These are phyloP conservation scores for Camellia oleifera DNA, from an alignment of 179 eudicot genomes.

Conservation along the genomic window DNA sequence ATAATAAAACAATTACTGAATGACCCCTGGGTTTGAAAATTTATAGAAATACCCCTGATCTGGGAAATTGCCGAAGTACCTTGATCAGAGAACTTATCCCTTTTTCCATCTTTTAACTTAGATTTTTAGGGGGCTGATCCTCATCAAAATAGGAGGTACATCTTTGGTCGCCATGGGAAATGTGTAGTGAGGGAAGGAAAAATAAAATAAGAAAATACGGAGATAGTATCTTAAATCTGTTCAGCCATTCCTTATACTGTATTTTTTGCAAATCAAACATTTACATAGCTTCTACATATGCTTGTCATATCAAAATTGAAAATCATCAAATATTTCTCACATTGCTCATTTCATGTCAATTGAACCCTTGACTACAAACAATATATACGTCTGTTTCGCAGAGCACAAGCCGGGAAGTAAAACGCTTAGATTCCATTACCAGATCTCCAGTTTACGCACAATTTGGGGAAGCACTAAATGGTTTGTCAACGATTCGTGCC, in stretches of 20 bases:
- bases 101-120: neutral
- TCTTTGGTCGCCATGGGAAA: neutral
- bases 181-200: neutral
- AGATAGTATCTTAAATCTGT: neutral
- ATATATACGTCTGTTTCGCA: constrained; percentile 25
- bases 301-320: neutral
- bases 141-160: neutral
- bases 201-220: neutral
- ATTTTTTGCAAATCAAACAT: neutral
- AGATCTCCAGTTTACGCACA: constrained; percentile 77
- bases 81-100: neutral
- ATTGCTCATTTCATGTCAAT: neutral
- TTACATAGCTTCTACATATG: constrained; percentile 3
- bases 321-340: neutral
- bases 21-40: no score
- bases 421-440: constrained; percentile 66
- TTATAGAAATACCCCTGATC: neutral
- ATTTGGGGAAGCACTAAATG: constrained; percentile 69
- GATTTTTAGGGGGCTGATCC: neutral
- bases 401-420: constrained; percentile 67
- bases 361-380: neutral
- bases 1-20: no score
- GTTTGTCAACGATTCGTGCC: constrained; percentile 66
- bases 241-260: neutral
- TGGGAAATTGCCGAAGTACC: neutral